Evolutionary conservation across 2,329 filamentous ascomycete species (phyloP), one percentile per base, ranked within the genome.

Genomic region (Teratosphaeria gauchensis): DNA sequence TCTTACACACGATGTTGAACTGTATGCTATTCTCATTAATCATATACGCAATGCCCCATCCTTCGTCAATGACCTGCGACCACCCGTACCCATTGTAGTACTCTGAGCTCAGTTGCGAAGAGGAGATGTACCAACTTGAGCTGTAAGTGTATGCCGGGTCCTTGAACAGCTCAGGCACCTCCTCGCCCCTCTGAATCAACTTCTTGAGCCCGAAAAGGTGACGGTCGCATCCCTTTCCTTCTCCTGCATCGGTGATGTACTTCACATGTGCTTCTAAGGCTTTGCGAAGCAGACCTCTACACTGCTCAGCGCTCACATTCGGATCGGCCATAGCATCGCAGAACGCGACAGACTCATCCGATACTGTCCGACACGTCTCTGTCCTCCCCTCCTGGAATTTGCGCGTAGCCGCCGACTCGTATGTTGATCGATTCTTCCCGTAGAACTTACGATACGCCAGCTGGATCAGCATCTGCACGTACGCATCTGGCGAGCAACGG

Each of bases 71-170:
- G 56, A 99, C 94, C 79, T 99, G 92, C 72, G 89, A 94, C 94
- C 94, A 99, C 53, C 94, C 94, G 75, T 99, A 99, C 28, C 95
- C 94, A 73, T 99, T 99, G 77, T 97, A 99, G 80, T 89, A 96
- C 79, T 99, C 95, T 35, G 87, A 92, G 76, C 88, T 94, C 73
- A 99, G 79, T 78, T 99, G 95, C 61, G 85, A 90, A 31, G 86
- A 90, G 31, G 87, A 92, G 60, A 99, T 80, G 76, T 85, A 96
- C 94, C 94, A 99, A 14, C 87, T 90, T 70, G 82, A 80, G 60
- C 87, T 92, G 80, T 97, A 99, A 3, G 76, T 72, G 73, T 83
- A 97, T 2, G 92, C 88, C 0, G 92, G 90, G 72, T 99, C 94
- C 72, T 88, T 82, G 79, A 88, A 99, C 61, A 99, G 82, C 21